A percentile compares a stretch with the other conserved stretches of the same genome.
phyloP scores from a whole-genome alignment of 225 moss, liverwort and hornwort species.

The Marchantia paleacea region DNA sequence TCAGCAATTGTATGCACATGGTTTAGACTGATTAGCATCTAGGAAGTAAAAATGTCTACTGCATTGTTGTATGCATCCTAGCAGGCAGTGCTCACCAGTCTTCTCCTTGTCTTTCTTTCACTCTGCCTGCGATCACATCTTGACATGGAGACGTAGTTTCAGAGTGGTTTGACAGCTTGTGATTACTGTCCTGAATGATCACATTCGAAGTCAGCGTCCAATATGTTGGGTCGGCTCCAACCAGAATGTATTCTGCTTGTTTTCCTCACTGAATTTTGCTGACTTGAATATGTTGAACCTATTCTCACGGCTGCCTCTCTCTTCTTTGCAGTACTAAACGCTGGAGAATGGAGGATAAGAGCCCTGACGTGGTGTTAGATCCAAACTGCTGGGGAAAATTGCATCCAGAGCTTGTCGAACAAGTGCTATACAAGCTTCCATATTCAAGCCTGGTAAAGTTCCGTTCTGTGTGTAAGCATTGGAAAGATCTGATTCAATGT shows the following conservation, averaged over 20 bases:
- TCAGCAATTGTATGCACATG: too few relatives aligned
- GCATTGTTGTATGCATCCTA: too few relatives aligned
- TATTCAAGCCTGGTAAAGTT: conserved; percentile 18
- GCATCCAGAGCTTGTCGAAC: conserved; percentile 22
- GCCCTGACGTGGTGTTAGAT: conserved; percentile 11
- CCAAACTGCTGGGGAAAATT: conserved; percentile 18
- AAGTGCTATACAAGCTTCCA: conserved; percentile 27
- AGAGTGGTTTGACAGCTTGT: background rate
- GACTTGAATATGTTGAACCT: background rate
- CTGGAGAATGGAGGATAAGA: conserved; percentile 15
- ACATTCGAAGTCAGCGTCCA: background rate
- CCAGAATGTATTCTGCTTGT: background rate
- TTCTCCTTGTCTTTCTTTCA: too few relatives aligned
- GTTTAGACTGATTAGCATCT: too few relatives aligned
- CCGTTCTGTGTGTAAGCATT: conserved; percentile 18
- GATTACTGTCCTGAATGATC: background rate
- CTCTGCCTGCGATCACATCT: too few relatives aligned
- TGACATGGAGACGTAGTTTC: background rate
- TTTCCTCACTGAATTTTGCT: background rate
- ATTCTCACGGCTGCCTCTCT: background rate
- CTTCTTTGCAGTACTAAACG: conserved; percentile 10
- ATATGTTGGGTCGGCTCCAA: background rate
- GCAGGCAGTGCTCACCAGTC: too few relatives aligned
- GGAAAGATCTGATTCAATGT: conserved; percentile 19
- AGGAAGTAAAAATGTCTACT: too few relatives aligned